phyloP scores from a whole-genome alignment of 345 rosid genomes.

The Salix purpurea region DNA sequence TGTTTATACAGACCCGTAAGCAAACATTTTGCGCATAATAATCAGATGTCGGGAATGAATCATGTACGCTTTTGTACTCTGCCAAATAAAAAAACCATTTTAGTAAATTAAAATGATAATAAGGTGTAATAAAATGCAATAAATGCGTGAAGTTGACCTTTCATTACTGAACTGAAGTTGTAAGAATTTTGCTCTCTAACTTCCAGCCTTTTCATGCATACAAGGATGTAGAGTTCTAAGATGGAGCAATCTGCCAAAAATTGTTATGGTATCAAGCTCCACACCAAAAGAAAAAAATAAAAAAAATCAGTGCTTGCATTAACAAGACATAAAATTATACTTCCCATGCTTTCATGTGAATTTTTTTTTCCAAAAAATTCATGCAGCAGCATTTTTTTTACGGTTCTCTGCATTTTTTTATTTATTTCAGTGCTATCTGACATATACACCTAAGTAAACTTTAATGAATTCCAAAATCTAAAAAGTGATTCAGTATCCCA shows the following conservation, averaged over 20 bases:
- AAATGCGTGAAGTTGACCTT: constrained; percentile 45
- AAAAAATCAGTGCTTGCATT: neutral
- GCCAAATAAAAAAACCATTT: constrained; percentile 21
- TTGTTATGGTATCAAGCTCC: neutral
- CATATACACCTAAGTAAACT: neutral
- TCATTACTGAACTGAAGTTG: constrained; percentile 78
- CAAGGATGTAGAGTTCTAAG: constrained; percentile 79
- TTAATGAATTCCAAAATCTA: neutral
- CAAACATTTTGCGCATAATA: constrained; percentile 62
- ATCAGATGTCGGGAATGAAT: constrained; percentile 74
- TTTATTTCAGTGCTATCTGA: too few species aligned
- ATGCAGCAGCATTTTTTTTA: neutral
- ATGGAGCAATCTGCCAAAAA: constrained; percentile 71
- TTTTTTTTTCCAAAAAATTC: neutral
- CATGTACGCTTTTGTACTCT: constrained; percentile 83
- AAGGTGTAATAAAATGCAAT: neutral
- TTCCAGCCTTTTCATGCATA: constrained; percentile 86
- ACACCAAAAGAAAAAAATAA: neutral
- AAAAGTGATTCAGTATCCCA: neutral
- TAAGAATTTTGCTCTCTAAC: constrained; percentile 77
- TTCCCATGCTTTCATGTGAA: neutral
- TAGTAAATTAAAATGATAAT: neutral
- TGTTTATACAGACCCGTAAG: constrained; percentile 51
- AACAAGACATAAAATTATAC: neutral
- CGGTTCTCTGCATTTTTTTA: neutral